These are phyloP conservation scores for Termitomyces sp. DNA, from an alignment of 768 basidiomycete genomes.

Conservation along the genomic window DNA sequence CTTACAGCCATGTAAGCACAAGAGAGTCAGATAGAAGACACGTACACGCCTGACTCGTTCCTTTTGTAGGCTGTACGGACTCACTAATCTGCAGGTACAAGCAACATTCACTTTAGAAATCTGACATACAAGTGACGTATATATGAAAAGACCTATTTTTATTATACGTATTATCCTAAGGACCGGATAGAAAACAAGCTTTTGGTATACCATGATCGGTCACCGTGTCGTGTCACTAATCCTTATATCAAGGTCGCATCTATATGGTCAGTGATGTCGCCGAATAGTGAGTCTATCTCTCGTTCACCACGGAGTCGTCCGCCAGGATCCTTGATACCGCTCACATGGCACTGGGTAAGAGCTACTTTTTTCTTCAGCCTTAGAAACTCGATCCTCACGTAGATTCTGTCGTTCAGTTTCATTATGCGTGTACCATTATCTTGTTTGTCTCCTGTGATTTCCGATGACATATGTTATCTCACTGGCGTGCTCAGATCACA, in stretches of 20 bases:
- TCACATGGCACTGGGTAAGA: conserved; percentile 30
- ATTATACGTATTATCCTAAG: conserved; percentile 32
- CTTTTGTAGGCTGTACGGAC: conserved; percentile 31
- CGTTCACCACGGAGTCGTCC: background rate
- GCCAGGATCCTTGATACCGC: conserved; percentile 30
- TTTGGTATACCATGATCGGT: conserved; percentile 20
- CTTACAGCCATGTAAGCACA: conserved; percentile 30
- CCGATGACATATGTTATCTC: background rate
- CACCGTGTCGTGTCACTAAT: background rate
- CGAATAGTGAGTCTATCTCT: background rate
- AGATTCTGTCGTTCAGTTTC: conserved; percentile 22
- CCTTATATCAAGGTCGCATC: conserved; percentile 22
- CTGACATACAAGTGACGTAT: background rate
- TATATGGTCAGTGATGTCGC: conserved; percentile 25
- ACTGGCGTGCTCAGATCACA: conserved; percentile 25
- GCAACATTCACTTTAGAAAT: background rate
- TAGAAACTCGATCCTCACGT: background rate
- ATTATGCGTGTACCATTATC: conserved; percentile 37
- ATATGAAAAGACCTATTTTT: conserved; percentile 31
- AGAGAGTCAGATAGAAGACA: background rate
- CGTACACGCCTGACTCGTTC: background rate
- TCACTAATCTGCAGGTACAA: conserved; percentile 33
- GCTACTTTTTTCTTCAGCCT: background rate
- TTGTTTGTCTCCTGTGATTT: conserved; percentile 16
- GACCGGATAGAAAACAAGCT: conserved; percentile 26